phyloP scores from a whole-genome alignment of 441 rosid species.

The Adansonia madagascariensis region DNA sequence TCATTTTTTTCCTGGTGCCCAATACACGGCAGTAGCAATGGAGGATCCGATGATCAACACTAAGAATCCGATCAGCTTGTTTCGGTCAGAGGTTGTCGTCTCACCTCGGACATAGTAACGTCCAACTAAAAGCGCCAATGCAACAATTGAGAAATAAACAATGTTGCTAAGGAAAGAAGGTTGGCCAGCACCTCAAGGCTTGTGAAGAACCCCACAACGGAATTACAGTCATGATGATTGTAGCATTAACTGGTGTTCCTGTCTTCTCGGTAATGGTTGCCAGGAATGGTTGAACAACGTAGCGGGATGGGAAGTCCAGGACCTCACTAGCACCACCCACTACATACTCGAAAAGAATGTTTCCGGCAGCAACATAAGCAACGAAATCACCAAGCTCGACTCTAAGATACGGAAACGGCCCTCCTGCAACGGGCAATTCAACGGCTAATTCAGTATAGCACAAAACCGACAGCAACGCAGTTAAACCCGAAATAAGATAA shows the following conservation, averaged over 20 bases:
- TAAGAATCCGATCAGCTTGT: slow-evolving; percentile 51
- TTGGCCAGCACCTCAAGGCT: slow-evolving; percentile 66
- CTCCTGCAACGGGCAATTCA: slow-evolving; percentile 78
- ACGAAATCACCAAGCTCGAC: slow-evolving; percentile 84
- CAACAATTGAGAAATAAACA: slow-evolving; percentile 66
- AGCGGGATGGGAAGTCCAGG: slow-evolving; percentile 81
- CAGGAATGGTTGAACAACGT: slow-evolving; percentile 59
- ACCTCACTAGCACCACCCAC: slow-evolving; percentile 69
- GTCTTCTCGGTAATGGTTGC: slow-evolving; percentile 58
- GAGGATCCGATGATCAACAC: slow-evolving; percentile 56
- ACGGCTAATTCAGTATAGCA: slow-evolving; percentile 78
- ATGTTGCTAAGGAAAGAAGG: slow-evolving; percentile 70
- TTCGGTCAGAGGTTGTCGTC: slow-evolving; percentile 45
- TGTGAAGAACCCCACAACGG: slow-evolving; percentile 66
- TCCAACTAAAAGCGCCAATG: slow-evolving; percentile 64
- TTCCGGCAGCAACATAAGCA: slow-evolving; percentile 79
- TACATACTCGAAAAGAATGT: slow-evolving; percentile 70
- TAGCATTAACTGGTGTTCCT: slow-evolving; percentile 72
- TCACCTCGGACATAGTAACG: slow-evolving; percentile 57
- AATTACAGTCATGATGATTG: slow-evolving; percentile 58
- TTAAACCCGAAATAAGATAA: slow-evolving; percentile 59
- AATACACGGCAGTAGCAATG: slow-evolving; percentile 45
- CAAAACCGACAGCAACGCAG: slow-evolving; percentile 71
- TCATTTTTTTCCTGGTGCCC: slow-evolving; percentile 39
- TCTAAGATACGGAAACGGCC: slow-evolving; percentile 69